Base-by-base conservation (phyloP, 768 basidiomycete genomes). In the Psilocybe azurescens region DNA sequence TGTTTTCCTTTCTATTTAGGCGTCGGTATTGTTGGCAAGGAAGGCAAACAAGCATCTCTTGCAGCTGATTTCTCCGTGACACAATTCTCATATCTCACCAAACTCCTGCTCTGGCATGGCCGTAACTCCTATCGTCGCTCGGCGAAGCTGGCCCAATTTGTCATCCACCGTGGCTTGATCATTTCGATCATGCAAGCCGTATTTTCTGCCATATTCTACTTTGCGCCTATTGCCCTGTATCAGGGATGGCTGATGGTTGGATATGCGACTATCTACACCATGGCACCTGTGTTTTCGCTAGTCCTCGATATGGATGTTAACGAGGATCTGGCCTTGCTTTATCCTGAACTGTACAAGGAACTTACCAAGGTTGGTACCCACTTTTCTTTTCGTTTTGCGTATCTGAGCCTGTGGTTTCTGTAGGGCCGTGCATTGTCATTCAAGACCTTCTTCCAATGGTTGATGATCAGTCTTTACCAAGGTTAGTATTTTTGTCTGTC, bases 191-290 rank as follows among this genome's bases (percentile, higher is more conserved):
- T 99, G 86, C 97, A 99, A 76, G 95, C 96, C 14, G 95, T 97
- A 6, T 98, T 96, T 72, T 94, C 92, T 7, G 88, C 93, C 2
- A 95, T 95, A 41, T 94, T 94, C 73, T 94, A 93, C 73, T 95
- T 94, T 77, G 94, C 93, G 14, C 97, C 97, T 2, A 99, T 99
- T 66, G 96, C 97, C 1, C 76, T 99, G 59, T 99, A 99, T 74
- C 97, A 99, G 70, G 97, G 96, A 0, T 99, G 95, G 95, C 79
- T 99, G 58, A 91, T 98, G 89, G 94, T 91, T 32, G 97, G 97
- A 11, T 97, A 97, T 74, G 95, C 95, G 18, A 97, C 95, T 6
- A 81, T 95, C 13, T 97, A 99, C 71, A 99, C 97, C 5, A 99
- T 99, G 96, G 94, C 94, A 0, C 97, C 97, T 1, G 96, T 98